phyloP scores from a whole-genome alignment of 83 land plant genomes.

The Picea abies region DNA sequence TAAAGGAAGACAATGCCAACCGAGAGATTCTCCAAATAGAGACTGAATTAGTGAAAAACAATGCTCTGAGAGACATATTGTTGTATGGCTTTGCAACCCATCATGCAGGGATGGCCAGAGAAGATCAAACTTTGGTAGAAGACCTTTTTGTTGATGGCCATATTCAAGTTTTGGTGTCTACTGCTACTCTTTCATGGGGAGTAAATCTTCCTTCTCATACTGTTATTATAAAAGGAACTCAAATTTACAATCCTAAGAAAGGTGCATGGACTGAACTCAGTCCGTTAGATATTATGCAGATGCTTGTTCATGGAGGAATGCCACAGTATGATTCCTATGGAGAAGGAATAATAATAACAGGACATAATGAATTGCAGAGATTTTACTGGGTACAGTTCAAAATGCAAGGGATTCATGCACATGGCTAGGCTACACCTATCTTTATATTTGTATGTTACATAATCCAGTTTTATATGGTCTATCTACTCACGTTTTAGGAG shows the following conservation, averaged over 20 bases:
- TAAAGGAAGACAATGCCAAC: too few species aligned
- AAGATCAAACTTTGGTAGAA: too few species aligned
- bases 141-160: too few species aligned
- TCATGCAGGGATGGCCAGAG: too few species aligned
- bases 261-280: constrained; percentile 57
- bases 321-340: constrained; percentile 77
- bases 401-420: constrained; percentile 82
- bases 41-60: too few species aligned
- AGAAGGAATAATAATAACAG: constrained; percentile 87
- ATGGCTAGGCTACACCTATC: constrained; percentile 87
- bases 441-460: constrained; percentile 82
- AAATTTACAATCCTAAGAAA: constrained; percentile 55
- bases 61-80: too few species aligned
- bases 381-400: constrained; percentile 89
- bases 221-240: constrained; percentile 53
- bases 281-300: constrained; percentile 55
- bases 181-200: constrained; percentile 57
- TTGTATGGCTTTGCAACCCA: too few species aligned
- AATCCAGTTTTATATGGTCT: too few species aligned
- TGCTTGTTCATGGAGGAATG: constrained; percentile 50
- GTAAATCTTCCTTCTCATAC: too few species aligned
- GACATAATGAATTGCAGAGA: constrained; percentile 86
- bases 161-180: constrained; percentile 33
- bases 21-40: too few species aligned
- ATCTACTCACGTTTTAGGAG: constrained; percentile 38